Evolutionary conservation across 2,329 filamentous ascomycete species (phyloP), one percentile per base, ranked within the genome.

Genomic region (Curvularia eragrostidis): DNA sequence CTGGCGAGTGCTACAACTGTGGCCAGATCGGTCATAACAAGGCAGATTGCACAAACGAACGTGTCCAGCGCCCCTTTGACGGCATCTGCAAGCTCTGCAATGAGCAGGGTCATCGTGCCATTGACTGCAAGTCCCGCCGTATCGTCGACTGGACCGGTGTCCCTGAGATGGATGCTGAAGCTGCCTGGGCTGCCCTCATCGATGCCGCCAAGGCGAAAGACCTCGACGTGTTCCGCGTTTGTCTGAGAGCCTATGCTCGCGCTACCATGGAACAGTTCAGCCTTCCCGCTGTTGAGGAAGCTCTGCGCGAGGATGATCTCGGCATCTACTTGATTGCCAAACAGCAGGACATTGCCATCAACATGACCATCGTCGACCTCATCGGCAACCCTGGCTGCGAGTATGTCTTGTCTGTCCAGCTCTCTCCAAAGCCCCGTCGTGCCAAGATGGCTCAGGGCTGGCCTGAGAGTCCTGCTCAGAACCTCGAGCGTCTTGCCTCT

Each of bases 381-480:
- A 78, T 84, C 60, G 84, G 84, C 46, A 81, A 83, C 59, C 78
- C 89, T 19, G 83, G 83, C 56, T 87, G 87, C 74, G 87, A 87
- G 70, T 91, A 84, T 65, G 83, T 83, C 0, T 80, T 91, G 48
- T 85, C 84, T 0, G 87, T 88, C 69, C 85, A 89, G 48, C 86
- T 87, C 64, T 81, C 81, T 1, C 75, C 82, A 30, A 85, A 85
- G 63, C 84, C 88, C 48, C 84, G 84, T 50, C 72, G 75, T 44
- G 59, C 63, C 12, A 76, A 67, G 64, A 85, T 90, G 73, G 81
- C 80, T 19, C 80, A 84, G 1, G 73, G 78, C 1, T 91, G 87
- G 86, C 89, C 89, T 3, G 75, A 81, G 56, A 78, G 78, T 24
- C 69, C 79, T 0, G 84, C 84, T 13, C 86, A 90, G 68, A 89